A percentile compares a stretch with the other conserved stretches of the same genome.
Conservation (phyloP, 2,329 filamentous ascomycete species). For the Ophiostoma quercus region DNA sequence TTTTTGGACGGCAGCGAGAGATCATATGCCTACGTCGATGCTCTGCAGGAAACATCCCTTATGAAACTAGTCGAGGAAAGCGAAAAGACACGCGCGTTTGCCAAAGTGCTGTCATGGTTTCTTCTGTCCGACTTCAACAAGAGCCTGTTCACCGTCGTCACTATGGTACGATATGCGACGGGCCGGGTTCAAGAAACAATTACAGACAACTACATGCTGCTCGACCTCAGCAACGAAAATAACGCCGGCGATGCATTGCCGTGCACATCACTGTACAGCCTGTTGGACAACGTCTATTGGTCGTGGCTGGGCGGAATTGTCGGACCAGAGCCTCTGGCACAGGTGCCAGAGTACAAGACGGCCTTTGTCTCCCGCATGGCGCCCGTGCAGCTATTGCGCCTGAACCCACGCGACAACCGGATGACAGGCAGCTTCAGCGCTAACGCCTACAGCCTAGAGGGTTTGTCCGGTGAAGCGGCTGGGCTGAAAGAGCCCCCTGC, state of each 20-base stretch:
- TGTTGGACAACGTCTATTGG: constrained; percentile 5
- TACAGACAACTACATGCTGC: neutral
- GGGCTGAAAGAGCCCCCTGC: neutral
- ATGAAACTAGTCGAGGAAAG: constrained; percentile 19
- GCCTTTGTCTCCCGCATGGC: constrained; percentile 21
- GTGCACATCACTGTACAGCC: neutral
- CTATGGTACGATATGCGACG: neutral
- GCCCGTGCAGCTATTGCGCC: constrained; percentile 28
- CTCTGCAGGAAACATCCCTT: neutral
- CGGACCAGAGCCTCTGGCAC: neutral
- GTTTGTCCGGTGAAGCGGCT: neutral
- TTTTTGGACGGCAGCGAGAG: constrained; percentile 58
- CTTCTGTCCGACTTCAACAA: constrained; percentile 2
- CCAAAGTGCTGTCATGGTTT: constrained; percentile 36
- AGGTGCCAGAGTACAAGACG: constrained; percentile 7
- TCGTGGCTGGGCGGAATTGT: neutral
- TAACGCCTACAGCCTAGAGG: neutral
- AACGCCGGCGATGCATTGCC: neutral
- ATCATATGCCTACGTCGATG: constrained; percentile 53
- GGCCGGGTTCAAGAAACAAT: constrained; percentile 5
- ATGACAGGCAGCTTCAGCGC: neutral
- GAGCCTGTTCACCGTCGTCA: constrained; percentile 19
- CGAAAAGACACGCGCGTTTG: constrained; percentile 42
- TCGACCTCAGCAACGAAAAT: neutral
- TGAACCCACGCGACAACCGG: constrained; percentile 22